These are phyloP conservation scores for Fusarium stilboides DNA, from an alignment of 2,329 filamentous ascomycete genomes.

Conservation along the genomic window DNA sequence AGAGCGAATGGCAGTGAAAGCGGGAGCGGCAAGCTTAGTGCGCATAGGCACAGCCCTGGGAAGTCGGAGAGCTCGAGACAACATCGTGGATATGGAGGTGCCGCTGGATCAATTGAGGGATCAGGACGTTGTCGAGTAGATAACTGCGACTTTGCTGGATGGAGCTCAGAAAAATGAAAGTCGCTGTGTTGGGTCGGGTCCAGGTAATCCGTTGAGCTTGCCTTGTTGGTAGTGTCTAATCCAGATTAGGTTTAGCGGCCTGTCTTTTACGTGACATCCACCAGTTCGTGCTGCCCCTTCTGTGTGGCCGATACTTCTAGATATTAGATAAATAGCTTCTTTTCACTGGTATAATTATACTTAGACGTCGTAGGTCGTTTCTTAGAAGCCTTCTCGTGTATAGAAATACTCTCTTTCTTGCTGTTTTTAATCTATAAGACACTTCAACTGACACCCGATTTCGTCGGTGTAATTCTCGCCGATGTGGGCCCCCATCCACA, in stretches of 20 bases:
- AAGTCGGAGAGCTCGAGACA: constrained; percentile 78
- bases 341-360: not conserved
- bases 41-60: constrained; percentile 73
- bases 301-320: not conserved
- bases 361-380: accelerated
- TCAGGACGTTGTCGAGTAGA: constrained; percentile 51
- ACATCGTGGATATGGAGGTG: constrained; percentile 67
- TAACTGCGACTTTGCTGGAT: constrained; percentile 53
- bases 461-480: constrained; percentile 40
- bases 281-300: not conserved
- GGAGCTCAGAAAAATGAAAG: constrained; percentile 59
- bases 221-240: constrained; percentile 58
- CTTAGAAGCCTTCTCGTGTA: not conserved
- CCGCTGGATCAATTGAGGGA: constrained; percentile 54
- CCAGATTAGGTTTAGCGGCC: constrained; percentile 44
- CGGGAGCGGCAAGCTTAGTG: constrained; percentile 61
- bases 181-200: constrained; percentile 56
- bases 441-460: constrained; percentile 20
- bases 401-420: not conserved
- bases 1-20: constrained; percentile 72
- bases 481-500: constrained; percentile 39
- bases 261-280: constrained; percentile 42
- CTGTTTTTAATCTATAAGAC: constrained; percentile 7
- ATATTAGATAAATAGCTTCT: not conserved
- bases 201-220: constrained; percentile 53